phyloP scores from a whole-genome alignment of 164 flowering plant species.

The Nymphaea thermarum region DNA sequence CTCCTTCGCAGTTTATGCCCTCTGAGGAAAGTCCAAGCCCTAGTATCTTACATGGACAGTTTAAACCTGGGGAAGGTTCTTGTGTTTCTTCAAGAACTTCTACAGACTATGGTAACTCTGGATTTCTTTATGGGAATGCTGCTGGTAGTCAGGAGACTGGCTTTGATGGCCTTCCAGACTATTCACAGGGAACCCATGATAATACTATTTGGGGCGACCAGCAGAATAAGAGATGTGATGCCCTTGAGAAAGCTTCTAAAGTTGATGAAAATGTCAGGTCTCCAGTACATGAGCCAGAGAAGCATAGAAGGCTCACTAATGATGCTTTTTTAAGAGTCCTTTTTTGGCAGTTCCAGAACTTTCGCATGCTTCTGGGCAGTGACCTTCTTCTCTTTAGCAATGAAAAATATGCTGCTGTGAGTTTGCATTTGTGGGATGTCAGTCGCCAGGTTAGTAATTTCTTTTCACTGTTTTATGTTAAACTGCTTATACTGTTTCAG shows the following conservation, averaged over 20 bases:
- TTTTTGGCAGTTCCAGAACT: slow-evolving; percentile 95
- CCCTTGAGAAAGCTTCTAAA: slow-evolving; percentile 51
- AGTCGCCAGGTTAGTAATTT: slow-evolving; percentile 11
- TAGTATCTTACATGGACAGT: slow-evolving; percentile 39
- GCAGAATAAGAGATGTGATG: slow-evolving; percentile 29
- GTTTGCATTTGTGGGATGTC: slow-evolving; percentile 95
- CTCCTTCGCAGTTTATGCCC: slow-evolving; percentile 44
- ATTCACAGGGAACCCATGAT: slow-evolving; percentile 26
- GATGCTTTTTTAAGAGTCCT: slow-evolving; percentile 65
- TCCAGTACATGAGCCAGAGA: slow-evolving; percentile 76
- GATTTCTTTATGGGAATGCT: slow-evolving; percentile 16
- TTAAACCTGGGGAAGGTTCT: slow-evolving; percentile 18
- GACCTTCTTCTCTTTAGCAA: slow-evolving; percentile 91
- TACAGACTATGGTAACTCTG: slow-evolving; percentile 14
- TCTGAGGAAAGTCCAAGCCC: slow-evolving; percentile 31
- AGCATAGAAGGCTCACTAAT: slow-evolving; percentile 43
- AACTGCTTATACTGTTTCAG: not conserved
- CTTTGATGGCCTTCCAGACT: slow-evolving; percentile 17
- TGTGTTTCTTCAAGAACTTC: slow-evolving; percentile 22
- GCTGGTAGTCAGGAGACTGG: slow-evolving; percentile 19
- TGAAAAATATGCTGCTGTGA: slow-evolving; percentile 88
- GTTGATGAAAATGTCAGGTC: slow-evolving; percentile 58
- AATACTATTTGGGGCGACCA: slow-evolving; percentile 41
- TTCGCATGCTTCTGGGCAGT: slow-evolving; percentile 93
- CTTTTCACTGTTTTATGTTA: not conserved